Evolutionary conservation across 805 yeast genomes (phyloP).

Genomic region (Yamadazyma ubonensis): DNA sequence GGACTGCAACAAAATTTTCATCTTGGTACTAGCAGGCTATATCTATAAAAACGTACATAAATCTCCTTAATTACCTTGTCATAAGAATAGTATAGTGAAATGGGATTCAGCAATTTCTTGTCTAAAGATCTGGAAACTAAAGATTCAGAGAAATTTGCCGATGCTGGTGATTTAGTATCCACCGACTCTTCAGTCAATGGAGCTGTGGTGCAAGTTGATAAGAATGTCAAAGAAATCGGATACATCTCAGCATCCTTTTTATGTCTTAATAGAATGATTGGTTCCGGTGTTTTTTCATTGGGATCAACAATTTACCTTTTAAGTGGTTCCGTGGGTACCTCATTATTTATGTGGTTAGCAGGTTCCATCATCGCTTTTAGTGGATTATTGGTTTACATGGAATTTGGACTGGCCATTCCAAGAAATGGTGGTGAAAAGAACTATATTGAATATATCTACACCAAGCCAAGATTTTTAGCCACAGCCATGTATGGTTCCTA

Average conservation of each 20-base stretch:
- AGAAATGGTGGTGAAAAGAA: constrained; percentile 87
- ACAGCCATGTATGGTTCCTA: constrained; percentile 65
- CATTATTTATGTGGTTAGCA: constrained; percentile 70
- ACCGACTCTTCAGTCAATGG: constrained; percentile 16
- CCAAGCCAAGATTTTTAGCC: constrained; percentile 65
- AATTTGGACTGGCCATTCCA: constrained; percentile 73
- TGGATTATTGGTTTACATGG: constrained; percentile 67
- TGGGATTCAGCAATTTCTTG: constrained; percentile 7
- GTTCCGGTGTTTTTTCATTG: constrained; percentile 71
- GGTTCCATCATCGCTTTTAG: constrained; percentile 66
- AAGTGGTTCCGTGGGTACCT: constrained; percentile 69
- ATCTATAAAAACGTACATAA: neutral
- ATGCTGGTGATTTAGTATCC: constrained; percentile 6
- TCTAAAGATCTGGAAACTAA: constrained; percentile 8
- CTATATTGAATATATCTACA: constrained; percentile 69
- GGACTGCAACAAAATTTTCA: neutral
- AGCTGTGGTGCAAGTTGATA: constrained; percentile 39
- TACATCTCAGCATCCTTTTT: constrained; percentile 46
- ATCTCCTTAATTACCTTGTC: neutral
- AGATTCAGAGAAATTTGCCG: constrained; percentile 4
- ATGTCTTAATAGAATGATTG: constrained; percentile 67
- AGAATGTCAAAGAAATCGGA: constrained; percentile 46
- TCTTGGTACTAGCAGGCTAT: neutral
- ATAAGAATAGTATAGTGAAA: neutral
- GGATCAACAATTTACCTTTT: constrained; percentile 60